Evolutionary conservation across 176 grass and related monocot genomes (phyloP).

Genomic region (Tillandsia leiboldiana): DNA sequence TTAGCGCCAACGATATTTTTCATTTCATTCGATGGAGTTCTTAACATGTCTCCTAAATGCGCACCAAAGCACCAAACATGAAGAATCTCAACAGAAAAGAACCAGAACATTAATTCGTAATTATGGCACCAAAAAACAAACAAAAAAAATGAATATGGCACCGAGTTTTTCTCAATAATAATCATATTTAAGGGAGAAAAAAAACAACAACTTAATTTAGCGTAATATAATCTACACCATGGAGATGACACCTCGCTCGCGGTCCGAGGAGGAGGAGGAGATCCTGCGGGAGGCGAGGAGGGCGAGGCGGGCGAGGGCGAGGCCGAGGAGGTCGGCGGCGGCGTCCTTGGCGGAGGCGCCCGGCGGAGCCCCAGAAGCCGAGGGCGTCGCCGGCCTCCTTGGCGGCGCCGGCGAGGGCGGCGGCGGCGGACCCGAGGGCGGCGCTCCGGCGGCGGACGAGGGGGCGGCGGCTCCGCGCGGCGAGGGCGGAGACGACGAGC

Average conservation of each 20-base stretch:
- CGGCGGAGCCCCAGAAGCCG: constrained; percentile 57
- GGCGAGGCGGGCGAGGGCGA: constrained; percentile 25
- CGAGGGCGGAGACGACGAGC: constrained; percentile 31
- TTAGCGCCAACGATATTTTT: no score
- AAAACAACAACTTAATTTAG: no score
- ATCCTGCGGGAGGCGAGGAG: constrained; percentile 20
- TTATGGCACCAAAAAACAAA: no score
- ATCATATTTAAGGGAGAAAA: no score
- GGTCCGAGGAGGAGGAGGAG: constrained; percentile 7
- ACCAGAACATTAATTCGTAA: no score
- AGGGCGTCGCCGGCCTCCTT: constrained; percentile 78
- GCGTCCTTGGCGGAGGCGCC: constrained; percentile 69
- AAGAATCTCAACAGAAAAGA: no score
- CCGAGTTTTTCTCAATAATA: no score
- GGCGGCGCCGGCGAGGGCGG: constrained; percentile 45
- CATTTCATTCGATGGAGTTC: no score
- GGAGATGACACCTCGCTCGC: constrained; percentile 13
- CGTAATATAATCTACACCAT: constrained; percentile 17
- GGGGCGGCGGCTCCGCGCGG: constrained; percentile 26
- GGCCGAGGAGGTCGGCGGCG: constrained; percentile 50
- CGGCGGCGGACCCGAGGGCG: constrained; percentile 37
- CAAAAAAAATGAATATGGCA: no score
- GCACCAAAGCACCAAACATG: no score
- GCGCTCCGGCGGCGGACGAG: constrained; percentile 39
- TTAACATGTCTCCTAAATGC: no score